A percentile compares a stretch with the other conserved stretches of the same genome.
Evolutionary conservation across 2,329 filamentous ascomycete genomes (phyloP).

Genomic region (Botrytis sinoallii): DNA sequence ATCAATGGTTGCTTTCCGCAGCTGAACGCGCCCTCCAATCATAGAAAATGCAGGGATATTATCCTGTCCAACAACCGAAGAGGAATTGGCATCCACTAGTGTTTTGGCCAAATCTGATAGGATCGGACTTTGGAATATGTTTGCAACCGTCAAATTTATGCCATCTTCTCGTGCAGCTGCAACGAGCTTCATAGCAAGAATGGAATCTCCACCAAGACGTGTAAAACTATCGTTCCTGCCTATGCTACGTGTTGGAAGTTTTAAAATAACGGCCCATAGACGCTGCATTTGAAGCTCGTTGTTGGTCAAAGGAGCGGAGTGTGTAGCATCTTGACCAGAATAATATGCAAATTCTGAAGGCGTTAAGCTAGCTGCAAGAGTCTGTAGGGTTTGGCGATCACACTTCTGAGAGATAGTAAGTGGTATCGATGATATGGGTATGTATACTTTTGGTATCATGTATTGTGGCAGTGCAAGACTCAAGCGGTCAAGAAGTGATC

Average conservation of each 20-base stretch:
- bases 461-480: constrained; percentile 29
- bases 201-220: constrained; percentile 38
- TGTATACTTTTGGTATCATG: constrained; percentile 38
- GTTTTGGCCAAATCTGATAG: constrained; percentile 42
- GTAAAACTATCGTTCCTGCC: constrained; percentile 40
- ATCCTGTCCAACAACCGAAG: background rate
- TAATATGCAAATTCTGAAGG: constrained; percentile 6
- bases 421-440: constrained; percentile 35
- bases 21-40: constrained; percentile 24
- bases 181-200: constrained; percentile 44
- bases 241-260: constrained; percentile 23
- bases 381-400: constrained; percentile 40
- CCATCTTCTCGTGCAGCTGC: constrained; percentile 36
- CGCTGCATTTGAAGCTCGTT: constrained; percentile 21
- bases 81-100: constrained; percentile 27
- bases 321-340: background rate
- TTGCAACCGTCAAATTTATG: constrained; percentile 41
- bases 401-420: constrained; percentile 37
- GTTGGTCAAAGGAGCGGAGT: background rate
- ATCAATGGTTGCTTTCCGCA: constrained; percentile 24
- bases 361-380: background rate
- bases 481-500: background rate
- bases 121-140: constrained; percentile 44
- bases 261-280: constrained; percentile 20
- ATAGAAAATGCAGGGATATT: constrained; percentile 24